Evolutionary conservation across 179 eudicot species (phyloP).

Genomic region (Sideroxylon spinosum): DNA sequence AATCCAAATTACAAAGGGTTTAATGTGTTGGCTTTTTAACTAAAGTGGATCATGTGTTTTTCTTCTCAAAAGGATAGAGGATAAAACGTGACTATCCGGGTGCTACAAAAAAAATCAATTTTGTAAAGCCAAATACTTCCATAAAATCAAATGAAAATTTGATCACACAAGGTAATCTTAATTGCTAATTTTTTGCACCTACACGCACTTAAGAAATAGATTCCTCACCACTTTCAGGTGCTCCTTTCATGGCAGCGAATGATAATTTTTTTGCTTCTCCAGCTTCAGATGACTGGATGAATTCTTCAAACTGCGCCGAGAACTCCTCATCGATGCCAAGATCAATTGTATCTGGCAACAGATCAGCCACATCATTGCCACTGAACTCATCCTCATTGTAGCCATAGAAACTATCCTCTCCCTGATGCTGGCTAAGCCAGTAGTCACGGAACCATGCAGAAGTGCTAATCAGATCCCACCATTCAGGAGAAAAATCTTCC

Average conservation of each 20-base stretch:
- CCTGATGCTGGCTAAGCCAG: constrained; percentile 84
- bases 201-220: no score
- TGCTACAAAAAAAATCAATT: no score
- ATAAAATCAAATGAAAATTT: no score
- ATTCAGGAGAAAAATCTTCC: constrained; percentile 87
- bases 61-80: no score
- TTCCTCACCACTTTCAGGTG: constrained; percentile 29
- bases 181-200: no score
- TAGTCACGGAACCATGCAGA: constrained; percentile 86
- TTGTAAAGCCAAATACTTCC: no score
- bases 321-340: constrained; percentile 69
- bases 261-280: constrained; percentile 44
- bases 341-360: constrained; percentile 73
- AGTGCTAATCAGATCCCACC: constrained; percentile 77
- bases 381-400: constrained; percentile 31
- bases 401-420: constrained; percentile 40
- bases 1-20: no score
- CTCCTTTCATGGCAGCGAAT: constrained; percentile 17
- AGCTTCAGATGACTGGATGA: constrained; percentile 52
- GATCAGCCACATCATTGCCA: constrained; percentile 39
- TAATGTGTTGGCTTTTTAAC: no score
- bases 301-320: constrained; percentile 73
- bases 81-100: no score
- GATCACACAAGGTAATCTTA: no score
- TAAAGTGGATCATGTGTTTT: no score